Base-by-base conservation (phyloP, 2,329 filamentous ascomycete genomes). In the Thielaviopsis punctulata region DNA sequence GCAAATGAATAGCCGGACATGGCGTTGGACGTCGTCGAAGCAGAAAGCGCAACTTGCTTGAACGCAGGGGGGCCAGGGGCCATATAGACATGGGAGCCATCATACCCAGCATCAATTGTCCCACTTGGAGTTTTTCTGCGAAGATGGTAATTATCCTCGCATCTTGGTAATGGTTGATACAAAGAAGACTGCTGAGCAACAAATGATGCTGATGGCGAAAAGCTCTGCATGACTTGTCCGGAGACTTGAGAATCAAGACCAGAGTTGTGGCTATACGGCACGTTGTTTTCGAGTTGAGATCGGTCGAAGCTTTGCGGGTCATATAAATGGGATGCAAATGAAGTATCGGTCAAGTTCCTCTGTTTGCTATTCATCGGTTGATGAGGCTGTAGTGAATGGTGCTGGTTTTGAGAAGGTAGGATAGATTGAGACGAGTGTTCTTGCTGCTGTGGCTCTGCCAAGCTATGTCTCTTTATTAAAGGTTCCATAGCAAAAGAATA, bases 41-140 rank as follows among this genome's bases (percentile, higher is more conserved):
- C 73, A 2, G 86, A 80, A 24, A 94, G 70, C 19, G 92, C 72
- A 62, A 95, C 79, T 63, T 95, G 88, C 66, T 95, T 95, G 46
- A 79, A 71, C 1, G 86, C 82, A 36, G 85, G 86, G 5, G 83
- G 82, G 36, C 84, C 84, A 33, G 81, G 78, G 9, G 75, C 79
- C 59, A 82, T 78, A 61, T 87, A 83, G 21, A 81, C 73, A 1
- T 82, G 80, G 4, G 85, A 86, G 27, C 85, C 87, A 72, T 96
- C 89, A 62, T 95, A 95, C 10, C 87, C 88, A 51, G 86, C 87
- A 58, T 90, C 83, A 56, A 96, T 76, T 36, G 88, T 95, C n/a
- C 90, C 92, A 61, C 82, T 90, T 4, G 90, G 92, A 8, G 90
- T 96, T 66, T 96, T 96, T 58, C 90, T 79, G 58, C 90, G 80